Base-by-base conservation (phyloP, 768 basidiomycete species). In the Naganishia randhawae region DNA sequence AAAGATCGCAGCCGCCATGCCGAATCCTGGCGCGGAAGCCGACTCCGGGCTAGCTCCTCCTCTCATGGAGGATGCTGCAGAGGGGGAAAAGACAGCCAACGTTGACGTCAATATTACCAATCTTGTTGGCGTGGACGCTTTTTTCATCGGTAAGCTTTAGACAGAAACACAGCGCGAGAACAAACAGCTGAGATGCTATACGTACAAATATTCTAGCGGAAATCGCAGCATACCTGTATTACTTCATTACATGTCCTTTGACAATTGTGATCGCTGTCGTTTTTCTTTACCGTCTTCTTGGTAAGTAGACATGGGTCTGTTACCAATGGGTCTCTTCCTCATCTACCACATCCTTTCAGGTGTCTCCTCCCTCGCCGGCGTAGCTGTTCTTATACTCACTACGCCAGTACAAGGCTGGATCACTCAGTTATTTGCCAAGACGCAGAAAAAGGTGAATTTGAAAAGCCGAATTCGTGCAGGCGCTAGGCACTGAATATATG, bases 221-320 rank as follows among this genome's bases (percentile, higher is more conserved):
- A 32, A 65, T 69, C 19, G 52, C 74, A 63, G 78, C 73, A 0
- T 79, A 79, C 66, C 67, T 70, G 13, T 75, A 69, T 55, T 76
- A 76, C 71, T 68, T 77, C 16, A 63, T 71, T 14, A 73, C 75
- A 4, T 74, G 73, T 66, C 74, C 76, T 16, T 63, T 75, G 22
- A 73, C 73, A n/a, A 85, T 92, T 69, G 74, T 83, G 50, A 85
- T 93, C 71, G 91, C 90, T 31, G 84, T 88, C 1, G 73, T 86
- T 69, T 87, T 93, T 79, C 79, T 94, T 62, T 93, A 92, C 77
- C 84, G 82, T 61, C 82, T 93, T 25, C 86, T 93, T 54, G 91
- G 90, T 82, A 74, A 31, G 79, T 71, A 50, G 35, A 52, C 27
- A 13, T 31, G 51, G 2, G 5, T n/a, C 32, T 5, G 39, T 32